phyloP scores from a whole-genome alignment of 2,329 filamentous ascomycete species.

The Claviceps pusilla region DNA sequence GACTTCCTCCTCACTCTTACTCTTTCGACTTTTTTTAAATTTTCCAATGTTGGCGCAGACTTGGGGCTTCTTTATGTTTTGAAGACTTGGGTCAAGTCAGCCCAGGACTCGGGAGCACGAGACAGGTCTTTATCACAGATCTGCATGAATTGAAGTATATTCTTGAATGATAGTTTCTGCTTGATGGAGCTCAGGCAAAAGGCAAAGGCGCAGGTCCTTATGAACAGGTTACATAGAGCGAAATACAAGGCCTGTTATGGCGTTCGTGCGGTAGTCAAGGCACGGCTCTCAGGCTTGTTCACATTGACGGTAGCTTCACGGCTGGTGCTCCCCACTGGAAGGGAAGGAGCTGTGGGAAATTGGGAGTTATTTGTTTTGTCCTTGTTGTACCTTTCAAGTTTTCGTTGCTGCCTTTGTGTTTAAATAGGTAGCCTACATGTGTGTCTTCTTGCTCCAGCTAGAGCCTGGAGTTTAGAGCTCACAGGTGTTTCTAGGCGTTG shows the following conservation, averaged over 20 bases:
- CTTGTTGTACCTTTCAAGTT: not conserved
- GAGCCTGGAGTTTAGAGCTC: slow-evolving; percentile 1
- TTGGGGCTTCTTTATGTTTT: not conserved
- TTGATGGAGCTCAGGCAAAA: not conserved
- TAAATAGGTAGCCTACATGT: slow-evolving; percentile 4
- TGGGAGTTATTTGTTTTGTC: not conserved
- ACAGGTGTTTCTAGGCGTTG: slow-evolving; percentile 3
- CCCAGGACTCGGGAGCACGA: not conserved
- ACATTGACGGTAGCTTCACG: not conserved
- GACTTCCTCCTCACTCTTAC: not conserved
- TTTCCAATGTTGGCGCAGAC: not conserved
- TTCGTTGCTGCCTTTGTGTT: not conserved
- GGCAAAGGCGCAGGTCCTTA: not conserved
- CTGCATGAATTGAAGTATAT: not conserved
- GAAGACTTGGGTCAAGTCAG: not conserved
- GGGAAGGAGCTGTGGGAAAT: not conserved
- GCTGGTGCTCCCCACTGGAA: not conserved
- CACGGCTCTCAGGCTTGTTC: not conserved
- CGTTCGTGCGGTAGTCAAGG: not conserved
- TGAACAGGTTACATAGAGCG: not conserved
- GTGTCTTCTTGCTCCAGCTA: slow-evolving; percentile 1
- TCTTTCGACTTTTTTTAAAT: not conserved
- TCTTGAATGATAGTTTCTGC: not conserved
- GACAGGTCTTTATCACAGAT: not conserved
- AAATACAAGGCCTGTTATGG: not conserved